These are phyloP conservation scores for Royoungia palumana DNA, from an alignment of 768 basidiomycete genomes.

Conservation along the genomic window DNA sequence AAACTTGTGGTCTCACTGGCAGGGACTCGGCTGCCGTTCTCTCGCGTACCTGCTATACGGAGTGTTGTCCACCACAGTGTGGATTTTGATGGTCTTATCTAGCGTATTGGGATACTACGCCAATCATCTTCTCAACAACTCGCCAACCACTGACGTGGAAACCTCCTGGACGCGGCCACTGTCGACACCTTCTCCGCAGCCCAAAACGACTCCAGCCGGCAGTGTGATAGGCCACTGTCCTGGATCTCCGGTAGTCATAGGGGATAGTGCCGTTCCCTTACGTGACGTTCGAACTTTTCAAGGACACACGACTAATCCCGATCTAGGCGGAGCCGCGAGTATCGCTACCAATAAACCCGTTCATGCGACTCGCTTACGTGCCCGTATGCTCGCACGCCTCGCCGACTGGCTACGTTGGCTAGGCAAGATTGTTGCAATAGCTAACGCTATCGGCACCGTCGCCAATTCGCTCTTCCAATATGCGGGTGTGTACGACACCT, in stretches of 20 bases:
- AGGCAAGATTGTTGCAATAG: too few species aligned
- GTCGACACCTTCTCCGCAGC: neutral
- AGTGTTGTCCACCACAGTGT: slow-evolving; percentile 25
- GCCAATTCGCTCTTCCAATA: too few species aligned
- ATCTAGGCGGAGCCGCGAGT: neutral
- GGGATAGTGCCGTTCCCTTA: slow-evolving; percentile 4
- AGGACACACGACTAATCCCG: too few species aligned
- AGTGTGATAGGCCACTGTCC: too few species aligned
- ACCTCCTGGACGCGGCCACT: neutral
- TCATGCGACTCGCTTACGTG: neutral
- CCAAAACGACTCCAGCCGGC: too few species aligned
- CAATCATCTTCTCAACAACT: slow-evolving; percentile 3
- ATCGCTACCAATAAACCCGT: neutral
- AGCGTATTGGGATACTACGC: slow-evolving; percentile 25
- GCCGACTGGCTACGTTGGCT: too few species aligned
- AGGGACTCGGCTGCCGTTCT: slow-evolving; percentile 37
- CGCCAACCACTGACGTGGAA: neutral
- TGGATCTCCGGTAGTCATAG: too few species aligned
- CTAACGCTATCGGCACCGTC: too few species aligned
- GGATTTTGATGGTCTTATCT: slow-evolving; percentile 31
- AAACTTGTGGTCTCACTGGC: neutral
- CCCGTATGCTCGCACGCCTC: neutral
- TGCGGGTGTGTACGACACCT: too few species aligned
- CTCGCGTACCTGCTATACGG: slow-evolving; percentile 32
- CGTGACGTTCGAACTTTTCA: too few species aligned